A percentile compares a stretch with the other conserved stretches of the same genome.
phyloP scores from a whole-genome alignment of 2,329 filamentous ascomycete species.

The Fusarium pseudocircinatum region DNA sequence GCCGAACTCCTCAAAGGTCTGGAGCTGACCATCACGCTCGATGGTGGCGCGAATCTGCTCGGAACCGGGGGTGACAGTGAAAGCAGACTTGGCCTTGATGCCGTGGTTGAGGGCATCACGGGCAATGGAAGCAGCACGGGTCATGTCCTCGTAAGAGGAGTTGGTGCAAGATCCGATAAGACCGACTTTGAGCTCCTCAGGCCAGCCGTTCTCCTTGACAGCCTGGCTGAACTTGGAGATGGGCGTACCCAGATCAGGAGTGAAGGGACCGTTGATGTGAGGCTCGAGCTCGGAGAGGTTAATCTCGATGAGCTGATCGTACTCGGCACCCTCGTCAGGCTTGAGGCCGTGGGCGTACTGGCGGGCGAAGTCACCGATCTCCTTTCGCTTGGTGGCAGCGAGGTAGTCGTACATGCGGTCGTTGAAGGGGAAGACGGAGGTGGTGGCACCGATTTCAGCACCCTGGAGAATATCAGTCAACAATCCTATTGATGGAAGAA shows the following conservation, averaged over 20 bases:
- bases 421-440: conserved; percentile 97
- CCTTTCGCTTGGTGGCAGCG: conserved; percentile 84
- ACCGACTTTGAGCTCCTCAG: conserved; percentile 87
- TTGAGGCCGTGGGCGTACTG: conserved; percentile 85
- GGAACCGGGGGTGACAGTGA: conserved; percentile 96
- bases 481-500: conserved; percentile 3
- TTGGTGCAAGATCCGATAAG: conserved; percentile 99
- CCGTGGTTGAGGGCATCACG: conserved; percentile 92
- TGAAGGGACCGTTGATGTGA: conserved; percentile 97
- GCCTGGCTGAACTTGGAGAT: conserved; percentile 88
- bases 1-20: conserved; percentile 86
- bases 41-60: conserved; percentile 97
- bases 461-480: conserved; percentile 39
- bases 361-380: conserved; percentile 91
- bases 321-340: conserved; percentile 87
- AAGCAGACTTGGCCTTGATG: conserved; percentile 86
- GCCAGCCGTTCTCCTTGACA: conserved; percentile 88
- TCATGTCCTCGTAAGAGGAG: conserved; percentile 99
- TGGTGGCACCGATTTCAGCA: conserved; percentile 84
- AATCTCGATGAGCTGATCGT: conserved; percentile 91
- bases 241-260: conserved; percentile 92
- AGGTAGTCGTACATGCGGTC: conserved; percentile 98
- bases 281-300: conserved; percentile 91
- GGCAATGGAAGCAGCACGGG: conserved; percentile 89
- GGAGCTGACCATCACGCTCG: conserved; percentile 85